phyloP scores from a whole-genome alignment of 176 grass and related monocot species.

The Paspalum notatum region DNA sequence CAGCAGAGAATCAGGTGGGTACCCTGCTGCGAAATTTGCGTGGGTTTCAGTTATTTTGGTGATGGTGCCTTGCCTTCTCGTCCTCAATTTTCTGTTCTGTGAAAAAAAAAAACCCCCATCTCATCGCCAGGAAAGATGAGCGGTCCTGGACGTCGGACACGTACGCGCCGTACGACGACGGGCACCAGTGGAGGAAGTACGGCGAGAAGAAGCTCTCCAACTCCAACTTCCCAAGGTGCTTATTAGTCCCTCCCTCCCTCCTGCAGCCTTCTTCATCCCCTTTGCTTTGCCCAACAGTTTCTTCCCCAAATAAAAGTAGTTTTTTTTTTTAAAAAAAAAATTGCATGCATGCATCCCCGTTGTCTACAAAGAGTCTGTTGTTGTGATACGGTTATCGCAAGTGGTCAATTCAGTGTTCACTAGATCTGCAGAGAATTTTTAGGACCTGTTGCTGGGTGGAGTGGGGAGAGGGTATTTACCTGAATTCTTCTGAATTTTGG shows the following conservation, averaged over 20 bases:
- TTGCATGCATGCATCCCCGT: neutral
- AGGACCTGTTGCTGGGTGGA: neutral
- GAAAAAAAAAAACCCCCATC: neutral
- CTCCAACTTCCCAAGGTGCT: conserved; percentile 74
- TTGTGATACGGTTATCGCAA: neutral
- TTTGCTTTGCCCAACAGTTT: neutral
- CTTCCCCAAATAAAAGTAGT: neutral
- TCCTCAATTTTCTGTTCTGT: neutral
- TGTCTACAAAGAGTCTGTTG: too few relatives aligned
- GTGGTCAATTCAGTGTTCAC: neutral
- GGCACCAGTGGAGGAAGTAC: conserved; percentile 92
- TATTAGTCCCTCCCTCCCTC: too few relatives aligned
- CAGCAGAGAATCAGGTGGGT: conserved; percentile 54
- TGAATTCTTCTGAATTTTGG: neutral
- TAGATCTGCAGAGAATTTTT: conserved; percentile 32
- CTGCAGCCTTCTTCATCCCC: too few relatives aligned
- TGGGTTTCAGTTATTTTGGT: neutral
- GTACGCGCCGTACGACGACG: conserved; percentile 69
- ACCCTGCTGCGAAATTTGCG: neutral
- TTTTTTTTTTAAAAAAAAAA: neutral
- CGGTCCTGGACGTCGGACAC: conserved; percentile 56
- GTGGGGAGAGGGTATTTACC: neutral
- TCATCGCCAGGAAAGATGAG: conserved; percentile 51
- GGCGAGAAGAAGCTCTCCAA: conserved; percentile 85
- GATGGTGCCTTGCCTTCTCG: neutral